A percentile compares a stretch with the other conserved stretches of the same genome.
These are phyloP conservation scores for Xylariaceae sp. DNA, from an alignment of 2,329 filamentous ascomycete genomes.

Conservation along the genomic window DNA sequence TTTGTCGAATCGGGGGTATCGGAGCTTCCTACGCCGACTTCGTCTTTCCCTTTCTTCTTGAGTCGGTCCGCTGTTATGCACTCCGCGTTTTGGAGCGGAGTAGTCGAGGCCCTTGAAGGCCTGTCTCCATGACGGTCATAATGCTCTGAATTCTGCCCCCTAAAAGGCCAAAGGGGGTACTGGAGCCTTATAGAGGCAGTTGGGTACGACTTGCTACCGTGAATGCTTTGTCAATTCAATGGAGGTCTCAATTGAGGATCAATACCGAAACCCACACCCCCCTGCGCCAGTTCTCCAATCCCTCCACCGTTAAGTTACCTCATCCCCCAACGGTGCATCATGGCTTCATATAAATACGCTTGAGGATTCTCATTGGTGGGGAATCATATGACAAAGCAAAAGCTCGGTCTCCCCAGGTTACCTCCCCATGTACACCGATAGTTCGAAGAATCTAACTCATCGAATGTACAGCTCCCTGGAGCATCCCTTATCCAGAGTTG, in stretches of 20 bases:
- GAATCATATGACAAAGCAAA: conserved; percentile 1
- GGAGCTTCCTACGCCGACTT: conserved; percentile 23
- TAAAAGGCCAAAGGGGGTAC: background rate
- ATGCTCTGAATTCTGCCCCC: background rate
- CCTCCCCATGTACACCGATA: background rate
- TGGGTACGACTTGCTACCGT: background rate
- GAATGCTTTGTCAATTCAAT: background rate
- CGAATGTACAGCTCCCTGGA: conserved; percentile 5
- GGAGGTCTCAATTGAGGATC: background rate
- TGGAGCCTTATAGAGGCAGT: background rate
- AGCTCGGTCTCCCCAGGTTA: background rate
- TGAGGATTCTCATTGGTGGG: conserved; percentile 7
- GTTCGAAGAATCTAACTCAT: background rate
- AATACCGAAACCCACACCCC: background rate
- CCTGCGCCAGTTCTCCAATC: conserved; percentile 11
- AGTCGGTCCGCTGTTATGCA: conserved; percentile 5
- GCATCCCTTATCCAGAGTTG: conserved; percentile 9
- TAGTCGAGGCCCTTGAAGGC: background rate
- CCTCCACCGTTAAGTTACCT: background rate
- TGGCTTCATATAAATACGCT: background rate
- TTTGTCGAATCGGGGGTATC: conserved; percentile 13
- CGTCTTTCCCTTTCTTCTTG: conserved; percentile 9
- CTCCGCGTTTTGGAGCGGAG: background rate
- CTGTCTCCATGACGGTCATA: background rate
- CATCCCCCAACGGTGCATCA: background rate